Base-by-base conservation (phyloP, 345 rosid genomes). In the Citrus australasica region DNA sequence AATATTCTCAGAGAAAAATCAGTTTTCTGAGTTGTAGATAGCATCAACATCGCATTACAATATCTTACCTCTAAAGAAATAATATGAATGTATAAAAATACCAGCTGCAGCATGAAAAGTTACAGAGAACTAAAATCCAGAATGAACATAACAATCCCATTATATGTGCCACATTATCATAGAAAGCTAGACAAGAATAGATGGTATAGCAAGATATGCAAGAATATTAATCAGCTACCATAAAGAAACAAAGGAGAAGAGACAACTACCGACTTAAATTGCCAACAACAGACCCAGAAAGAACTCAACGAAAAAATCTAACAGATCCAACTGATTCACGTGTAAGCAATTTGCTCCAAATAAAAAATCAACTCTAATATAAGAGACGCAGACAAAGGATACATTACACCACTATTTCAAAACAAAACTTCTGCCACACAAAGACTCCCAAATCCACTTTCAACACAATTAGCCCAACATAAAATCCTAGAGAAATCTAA, bases 371-470 rank as follows among this genome's bases (percentile, higher is more conserved):
- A 27, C 58, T 42, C 2, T 9, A 19, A 2, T 9, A 61, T 8
- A 40, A 22, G 27, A 6, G 32, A 46, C 4, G 38, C 2, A 62
- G 13, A 21, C 19, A 61, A 38, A 27, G 38, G 32, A 60, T n/a
- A 60, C 13, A 74, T 27, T 21, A 38, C 8, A 60, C 25, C 28
- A 35, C 35, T 24, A 59, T 16, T 27, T 14, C 32, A 73, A 24
- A 51, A 73, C 19, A 9, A 25, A 19, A 40, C 38, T 40, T 16
- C 17, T 62, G 33, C 67, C 24, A n/a, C 35, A 27, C 2, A 3
- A 72, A 22, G n/a, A 22, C 58, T 56, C 76, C 51, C 11, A 71
- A 72, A 37, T 72, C n/a, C 64, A 56, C 32, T 35, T 72, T 72
- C 65, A n/a, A 38, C 13, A 72, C 42, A 33, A 33, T 72, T 10